phyloP scores from a whole-genome alignment of 495 filamentous ascomycete genomes.

The Opeltia flavorubescens region DNA sequence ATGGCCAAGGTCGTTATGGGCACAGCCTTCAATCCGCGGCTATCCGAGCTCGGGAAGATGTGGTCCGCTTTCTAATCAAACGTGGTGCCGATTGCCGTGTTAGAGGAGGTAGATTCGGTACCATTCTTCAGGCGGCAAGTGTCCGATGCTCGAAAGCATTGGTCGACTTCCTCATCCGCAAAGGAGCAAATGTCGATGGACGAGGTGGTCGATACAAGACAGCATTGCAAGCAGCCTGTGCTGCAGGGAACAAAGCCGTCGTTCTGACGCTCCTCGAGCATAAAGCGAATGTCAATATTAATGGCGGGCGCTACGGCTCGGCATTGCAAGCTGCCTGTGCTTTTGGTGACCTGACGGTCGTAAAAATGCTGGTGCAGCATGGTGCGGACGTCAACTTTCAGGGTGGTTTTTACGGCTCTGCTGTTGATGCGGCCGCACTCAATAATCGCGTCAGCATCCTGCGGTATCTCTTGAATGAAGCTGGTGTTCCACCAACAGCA shows the following conservation, averaged over 20 bases:
- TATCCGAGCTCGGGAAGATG: background rate
- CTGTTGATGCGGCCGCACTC: background rate
- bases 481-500: background rate
- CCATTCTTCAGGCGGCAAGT: conserved; percentile 2
- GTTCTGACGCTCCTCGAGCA: conserved; percentile 17
- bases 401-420: background rate
- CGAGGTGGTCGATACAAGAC: background rate
- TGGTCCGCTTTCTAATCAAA: conserved; percentile 6
- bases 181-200: conserved; percentile 1
- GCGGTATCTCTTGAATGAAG: background rate
- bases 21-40: background rate
- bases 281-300: conserved; percentile 16
- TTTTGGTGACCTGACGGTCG: conserved; percentile 4
- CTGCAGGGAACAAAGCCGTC: conserved; percentile 1
- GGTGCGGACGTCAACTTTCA: conserved; percentile 8
- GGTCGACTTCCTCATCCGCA: conserved; percentile 1
- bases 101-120: conserved; percentile 2
- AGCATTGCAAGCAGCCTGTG: conserved; percentile 3
- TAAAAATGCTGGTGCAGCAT: conserved; percentile 5
- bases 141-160: background rate
- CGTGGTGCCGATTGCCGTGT: conserved; percentile 8
- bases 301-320: conserved; percentile 5
- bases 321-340: conserved; percentile 8
- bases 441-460: background rate
- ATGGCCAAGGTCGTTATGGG: conserved; percentile 1